Evolutionary conservation across 176 grass and related monocot genomes (phyloP).

Genomic region (Avena insularis): DNA sequence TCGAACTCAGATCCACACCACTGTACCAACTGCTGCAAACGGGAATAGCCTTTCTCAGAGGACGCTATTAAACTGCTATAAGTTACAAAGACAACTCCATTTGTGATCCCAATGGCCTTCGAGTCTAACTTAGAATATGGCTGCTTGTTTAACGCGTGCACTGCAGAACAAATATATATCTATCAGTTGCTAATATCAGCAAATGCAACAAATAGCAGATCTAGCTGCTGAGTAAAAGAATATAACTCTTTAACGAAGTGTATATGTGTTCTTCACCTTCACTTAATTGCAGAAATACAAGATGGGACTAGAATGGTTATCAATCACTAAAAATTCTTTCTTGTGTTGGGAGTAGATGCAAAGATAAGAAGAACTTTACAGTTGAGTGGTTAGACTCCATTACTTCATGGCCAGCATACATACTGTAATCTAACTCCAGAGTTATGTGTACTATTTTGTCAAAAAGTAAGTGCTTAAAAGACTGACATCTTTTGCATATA

Average conservation of each 20-base stretch:
- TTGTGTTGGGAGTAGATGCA: not conserved
- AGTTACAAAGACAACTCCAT: constrained; percentile 94
- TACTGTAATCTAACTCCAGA: constrained; percentile 3
- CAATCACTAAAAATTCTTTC: not conserved
- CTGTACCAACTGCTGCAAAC: constrained; percentile 87
- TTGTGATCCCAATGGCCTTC: constrained; percentile 83
- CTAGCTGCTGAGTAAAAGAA: not conserved
- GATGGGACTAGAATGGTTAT: constrained; percentile 18
- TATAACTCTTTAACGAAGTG: constrained; percentile 21
- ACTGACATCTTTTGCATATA: not conserved
- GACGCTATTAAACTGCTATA: constrained; percentile 99
- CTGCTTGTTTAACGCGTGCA: constrained; percentile 95
- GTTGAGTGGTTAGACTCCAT: constrained; percentile 8
- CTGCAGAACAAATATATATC: constrained; percentile 69
- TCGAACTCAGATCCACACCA: constrained; percentile 89
- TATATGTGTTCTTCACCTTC: constrained; percentile 18
- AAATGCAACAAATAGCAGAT: constrained; percentile 21
- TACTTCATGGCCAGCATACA: not conserved
- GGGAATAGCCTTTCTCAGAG: constrained; percentile 90
- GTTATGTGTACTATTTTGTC: not conserved
- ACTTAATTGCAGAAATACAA: constrained; percentile 27
- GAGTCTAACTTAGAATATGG: constrained; percentile 96
- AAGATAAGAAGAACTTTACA: not conserved
- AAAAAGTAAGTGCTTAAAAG: constrained; percentile 11
- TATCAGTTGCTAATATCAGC: constrained; percentile 42